phyloP scores from a whole-genome alignment of 192 early-diverging fungal species.

The Phycomyces blakesleeanus region DNA sequence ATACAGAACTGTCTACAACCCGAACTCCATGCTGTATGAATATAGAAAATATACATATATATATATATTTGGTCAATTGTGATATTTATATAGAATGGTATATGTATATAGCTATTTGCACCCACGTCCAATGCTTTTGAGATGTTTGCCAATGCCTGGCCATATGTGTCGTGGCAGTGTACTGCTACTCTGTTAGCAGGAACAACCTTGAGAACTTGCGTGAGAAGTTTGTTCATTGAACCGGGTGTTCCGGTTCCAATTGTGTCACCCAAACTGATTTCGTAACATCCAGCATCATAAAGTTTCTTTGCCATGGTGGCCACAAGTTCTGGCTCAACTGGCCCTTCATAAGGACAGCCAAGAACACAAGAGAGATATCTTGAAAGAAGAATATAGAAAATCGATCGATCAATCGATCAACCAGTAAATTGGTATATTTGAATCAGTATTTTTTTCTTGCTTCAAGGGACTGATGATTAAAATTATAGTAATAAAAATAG shows the following conservation, averaged over 20 bases:
- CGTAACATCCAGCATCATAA: slow-evolving; percentile 91
- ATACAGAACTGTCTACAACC: slow-evolving; percentile 90
- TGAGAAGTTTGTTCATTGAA: slow-evolving; percentile 64
- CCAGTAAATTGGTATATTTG: too few species aligned
- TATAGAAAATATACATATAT: too few species aligned
- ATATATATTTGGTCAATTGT: too few species aligned
- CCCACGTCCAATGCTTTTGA: slow-evolving; percentile 65
- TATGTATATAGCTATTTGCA: too few species aligned
- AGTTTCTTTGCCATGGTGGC: slow-evolving; percentile 69
- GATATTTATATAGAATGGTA: too few species aligned
- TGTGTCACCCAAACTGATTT: slow-evolving; percentile 94
- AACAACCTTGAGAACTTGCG: slow-evolving; percentile 63
- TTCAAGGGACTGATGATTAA: too few species aligned
- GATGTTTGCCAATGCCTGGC: slow-evolving; percentile 93
- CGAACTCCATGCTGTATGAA: slow-evolving; percentile 68
- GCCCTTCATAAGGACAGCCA: slow-evolving; percentile 92
- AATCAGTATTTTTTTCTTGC: too few species aligned
- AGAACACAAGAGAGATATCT: slow-evolving; percentile 89
- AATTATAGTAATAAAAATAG: too few species aligned
- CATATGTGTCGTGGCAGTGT: slow-evolving; percentile 98
- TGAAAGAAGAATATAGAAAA: too few species aligned
- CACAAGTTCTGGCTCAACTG: slow-evolving; percentile 63
- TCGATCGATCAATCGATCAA: too few species aligned
- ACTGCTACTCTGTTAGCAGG: slow-evolving; percentile 78
- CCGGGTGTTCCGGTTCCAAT: slow-evolving; percentile 87